Conservation (phyloP, 2,329 filamentous ascomycete genomes). For the Xylaria sp. region DNA sequence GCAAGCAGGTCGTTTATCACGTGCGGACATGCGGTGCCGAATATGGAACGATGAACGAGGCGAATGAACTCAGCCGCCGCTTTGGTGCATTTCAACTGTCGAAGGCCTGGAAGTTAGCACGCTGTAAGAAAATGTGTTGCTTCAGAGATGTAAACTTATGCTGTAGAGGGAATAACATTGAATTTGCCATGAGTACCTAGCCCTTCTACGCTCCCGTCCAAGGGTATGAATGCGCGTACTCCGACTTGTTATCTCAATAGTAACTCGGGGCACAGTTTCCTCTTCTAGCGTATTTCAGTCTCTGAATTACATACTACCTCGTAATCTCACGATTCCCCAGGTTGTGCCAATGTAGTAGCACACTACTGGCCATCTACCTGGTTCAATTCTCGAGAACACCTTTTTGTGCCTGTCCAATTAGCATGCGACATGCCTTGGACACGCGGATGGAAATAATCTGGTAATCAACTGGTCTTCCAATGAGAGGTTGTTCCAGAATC, state of each 20-base stretch:
- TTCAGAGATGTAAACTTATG: not conserved
- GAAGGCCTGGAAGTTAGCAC: not conserved
- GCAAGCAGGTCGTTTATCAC: conserved; percentile 1
- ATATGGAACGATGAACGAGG: not conserved
- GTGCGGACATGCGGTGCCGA: not conserved
- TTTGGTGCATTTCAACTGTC: not conserved
- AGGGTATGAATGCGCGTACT: too few species aligned
- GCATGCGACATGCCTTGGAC: not conserved
- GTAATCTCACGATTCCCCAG: too few species aligned
- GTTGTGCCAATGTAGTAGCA: too few species aligned
- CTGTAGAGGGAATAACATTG: not conserved
- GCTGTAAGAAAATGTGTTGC: not conserved
- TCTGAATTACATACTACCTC: not conserved
- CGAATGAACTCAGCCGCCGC: not conserved
- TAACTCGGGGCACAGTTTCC: too few species aligned
- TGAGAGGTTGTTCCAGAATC: not conserved
- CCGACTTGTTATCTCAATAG: too few species aligned
- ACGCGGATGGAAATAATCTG: not conserved
- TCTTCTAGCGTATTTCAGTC: too few species aligned
- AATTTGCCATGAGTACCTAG: not conserved
- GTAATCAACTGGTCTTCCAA: too few species aligned
- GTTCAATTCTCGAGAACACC: too few species aligned
- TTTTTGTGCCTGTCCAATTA: not conserved
- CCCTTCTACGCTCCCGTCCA: too few species aligned
- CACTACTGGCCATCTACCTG: too few species aligned